Evolutionary conservation across 257 asterid species (phyloP).

Genomic region (Gentiana macrophylla): DNA sequence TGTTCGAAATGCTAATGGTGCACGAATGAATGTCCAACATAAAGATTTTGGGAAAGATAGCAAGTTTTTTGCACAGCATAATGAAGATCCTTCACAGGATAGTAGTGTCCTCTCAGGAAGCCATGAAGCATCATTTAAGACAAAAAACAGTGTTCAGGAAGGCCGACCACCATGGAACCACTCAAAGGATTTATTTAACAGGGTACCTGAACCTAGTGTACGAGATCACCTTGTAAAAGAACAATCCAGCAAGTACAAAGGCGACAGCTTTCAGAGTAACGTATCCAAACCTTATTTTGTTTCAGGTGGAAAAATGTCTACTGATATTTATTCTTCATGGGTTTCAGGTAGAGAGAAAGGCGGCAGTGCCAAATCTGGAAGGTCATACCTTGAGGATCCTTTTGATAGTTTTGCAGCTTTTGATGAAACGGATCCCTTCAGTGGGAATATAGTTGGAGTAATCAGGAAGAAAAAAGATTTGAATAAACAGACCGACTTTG

Average conservation of each 20-base stretch:
- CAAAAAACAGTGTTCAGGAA: conserved; percentile 36
- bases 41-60: conserved; percentile 39
- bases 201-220: conserved; percentile 35
- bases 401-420: conserved; percentile 38
- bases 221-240: conserved; percentile 44
- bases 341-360: conserved; percentile 43
- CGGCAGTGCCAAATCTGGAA: conserved; percentile 36
- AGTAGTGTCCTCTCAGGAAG: conserved; percentile 17
- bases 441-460: conserved; percentile 66
- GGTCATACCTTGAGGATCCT: conserved; percentile 47
- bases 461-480: conserved; percentile 79
- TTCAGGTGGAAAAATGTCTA: conserved; percentile 41
- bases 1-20: conserved; percentile 25
- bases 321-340: conserved; percentile 31
- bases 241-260: conserved; percentile 41
- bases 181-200: conserved; percentile 31
- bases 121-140: conserved; percentile 45
- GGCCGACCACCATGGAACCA: conserved; percentile 35
- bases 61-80: conserved; percentile 29
- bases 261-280: conserved; percentile 36
- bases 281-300: conserved; percentile 32
- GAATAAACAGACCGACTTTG: conserved; percentile 52
- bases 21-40: conserved; percentile 28
- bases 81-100: conserved; percentile 37
- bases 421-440: conserved; percentile 71